Evolutionary conservation across 2,329 filamentous ascomycete species (phyloP), one percentile per base, ranked within the genome.

Genomic region (Claviceps sp.): DNA sequence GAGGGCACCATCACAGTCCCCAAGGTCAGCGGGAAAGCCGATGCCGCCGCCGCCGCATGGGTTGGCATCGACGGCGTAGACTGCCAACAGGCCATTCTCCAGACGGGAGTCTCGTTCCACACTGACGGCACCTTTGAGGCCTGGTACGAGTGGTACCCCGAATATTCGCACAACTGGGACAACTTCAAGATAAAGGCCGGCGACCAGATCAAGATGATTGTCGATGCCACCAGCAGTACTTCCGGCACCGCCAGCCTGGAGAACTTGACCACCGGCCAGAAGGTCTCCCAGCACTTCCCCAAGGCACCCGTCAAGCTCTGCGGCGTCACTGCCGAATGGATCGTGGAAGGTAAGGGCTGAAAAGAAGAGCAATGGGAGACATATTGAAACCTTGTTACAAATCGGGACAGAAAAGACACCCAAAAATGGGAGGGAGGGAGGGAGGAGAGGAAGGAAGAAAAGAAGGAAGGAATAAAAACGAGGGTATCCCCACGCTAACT

Each of bases 281-380:
- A 59, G 4, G 77, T 76, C 29, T 71, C 69, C 16, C 73, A 82
- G 64, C 70, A 66, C 4, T 73, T 82, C 62, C 66, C 58, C 42
- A 68, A 65, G 50, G 66, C 76, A 48, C 60, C 61, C 2, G 63
- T 62, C n/a, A 55, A 58, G 16, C 70, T 81, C 14, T 76, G 72
- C 58, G 69, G 77, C 58, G 72, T 73, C 58, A 80, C 80, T 54
- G 79, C 77, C 11, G 79, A 82, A 60, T 83, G 78, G 78, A 81
- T 82, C 57, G 77, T 82, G 14, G 78, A 82, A 65, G 22, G 49
- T 51, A 42, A 20, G 49, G n/a, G 17, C 5, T n/a, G 20, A 42
- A 17, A 42, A 42, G 40, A 44, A 43, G 26, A 17, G 44, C 26
- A 34, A n/a, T 29, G 11, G 23, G 13, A 34, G 23, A 45, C 16